Evolutionary conservation across 768 basidiomycete species (phyloP).

Genomic region (Tylopilus sp.): DNA sequence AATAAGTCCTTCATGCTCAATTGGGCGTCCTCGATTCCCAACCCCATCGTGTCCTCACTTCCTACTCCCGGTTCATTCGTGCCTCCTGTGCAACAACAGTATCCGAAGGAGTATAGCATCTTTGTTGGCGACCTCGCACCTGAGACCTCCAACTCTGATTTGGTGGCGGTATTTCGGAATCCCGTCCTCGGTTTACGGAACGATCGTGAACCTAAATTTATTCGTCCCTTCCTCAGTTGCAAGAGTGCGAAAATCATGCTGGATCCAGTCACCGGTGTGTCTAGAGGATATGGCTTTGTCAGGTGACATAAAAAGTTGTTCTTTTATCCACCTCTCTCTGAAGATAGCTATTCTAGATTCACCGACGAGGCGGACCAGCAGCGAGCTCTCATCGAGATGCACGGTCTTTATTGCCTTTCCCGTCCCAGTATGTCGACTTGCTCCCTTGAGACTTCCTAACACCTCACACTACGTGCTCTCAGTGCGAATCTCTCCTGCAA

Average conservation of each 20-base stretch:
- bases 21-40: slow-evolving; percentile 58
- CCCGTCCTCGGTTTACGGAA: slow-evolving; percentile 82
- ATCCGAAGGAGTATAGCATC: slow-evolving; percentile 85
- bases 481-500: slow-evolving; percentile 92
- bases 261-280: slow-evolving; percentile 85
- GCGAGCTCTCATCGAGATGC: slow-evolving; percentile 88
- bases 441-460: background rate
- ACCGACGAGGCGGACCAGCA: slow-evolving; percentile 87
- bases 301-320: slow-evolving; percentile 44
- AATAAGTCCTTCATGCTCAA: slow-evolving; percentile 75
- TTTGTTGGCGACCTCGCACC: slow-evolving; percentile 94
- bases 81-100: slow-evolving; percentile 47
- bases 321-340: slow-evolving; percentile 4
- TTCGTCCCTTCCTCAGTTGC: slow-evolving; percentile 85
- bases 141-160: slow-evolving; percentile 91
- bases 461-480: slow-evolving; percentile 30
- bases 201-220: slow-evolving; percentile 85
- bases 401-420: slow-evolving; percentile 84
- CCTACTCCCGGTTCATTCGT: slow-evolving; percentile 26
- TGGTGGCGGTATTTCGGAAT: slow-evolving; percentile 91
- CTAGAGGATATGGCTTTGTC: slow-evolving; percentile 91
- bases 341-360: slow-evolving; percentile 49
- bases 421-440: slow-evolving; percentile 66
- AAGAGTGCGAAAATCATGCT: slow-evolving; percentile 97
- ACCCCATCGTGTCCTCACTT: slow-evolving; percentile 31